Evolutionary conservation across 148 eudicot species (phyloP).

Genomic region (Chenopodium album): DNA sequence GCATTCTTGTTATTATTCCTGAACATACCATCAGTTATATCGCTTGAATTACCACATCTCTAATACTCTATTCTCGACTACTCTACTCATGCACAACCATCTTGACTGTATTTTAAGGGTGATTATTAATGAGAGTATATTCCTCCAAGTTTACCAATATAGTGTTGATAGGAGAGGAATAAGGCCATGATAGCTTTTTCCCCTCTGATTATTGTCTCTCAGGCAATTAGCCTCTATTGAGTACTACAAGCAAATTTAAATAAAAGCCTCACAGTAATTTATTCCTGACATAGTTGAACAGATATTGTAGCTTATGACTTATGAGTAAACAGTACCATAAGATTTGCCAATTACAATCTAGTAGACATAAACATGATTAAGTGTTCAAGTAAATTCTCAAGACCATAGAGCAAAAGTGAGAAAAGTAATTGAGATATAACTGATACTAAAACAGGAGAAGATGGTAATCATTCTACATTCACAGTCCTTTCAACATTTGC

Average conservation of each 20-base stretch:
- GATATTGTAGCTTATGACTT: neutral
- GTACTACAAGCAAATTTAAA: neutral
- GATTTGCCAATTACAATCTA: neutral
- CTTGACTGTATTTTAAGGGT: neutral
- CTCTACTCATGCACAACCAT: neutral
- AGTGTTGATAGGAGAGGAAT: neutral
- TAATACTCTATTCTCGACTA: neutral
- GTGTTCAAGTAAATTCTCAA: neutral
- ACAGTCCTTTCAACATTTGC: neutral
- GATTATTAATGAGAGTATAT: neutral
- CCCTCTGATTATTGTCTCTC: neutral
- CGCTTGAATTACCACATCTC: neutral
- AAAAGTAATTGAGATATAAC: neutral
- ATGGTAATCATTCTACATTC: neutral
- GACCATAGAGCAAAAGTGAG: neutral
- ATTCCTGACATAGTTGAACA: neutral
- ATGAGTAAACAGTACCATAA: neutral
- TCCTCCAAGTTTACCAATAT: neutral
- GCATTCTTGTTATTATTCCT: neutral
- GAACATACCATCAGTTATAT: neutral
- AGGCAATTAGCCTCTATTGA: neutral
- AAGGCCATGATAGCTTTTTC: neutral
- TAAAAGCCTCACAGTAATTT: neutral
- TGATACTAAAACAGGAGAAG: neutral
- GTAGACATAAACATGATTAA: neutral